Percentiles rank a stretch among this genome's conserved stretches.
Conservation (phyloP, 2,329 filamentous ascomycete genomes). For the Paecilomyces niveus region DNA sequence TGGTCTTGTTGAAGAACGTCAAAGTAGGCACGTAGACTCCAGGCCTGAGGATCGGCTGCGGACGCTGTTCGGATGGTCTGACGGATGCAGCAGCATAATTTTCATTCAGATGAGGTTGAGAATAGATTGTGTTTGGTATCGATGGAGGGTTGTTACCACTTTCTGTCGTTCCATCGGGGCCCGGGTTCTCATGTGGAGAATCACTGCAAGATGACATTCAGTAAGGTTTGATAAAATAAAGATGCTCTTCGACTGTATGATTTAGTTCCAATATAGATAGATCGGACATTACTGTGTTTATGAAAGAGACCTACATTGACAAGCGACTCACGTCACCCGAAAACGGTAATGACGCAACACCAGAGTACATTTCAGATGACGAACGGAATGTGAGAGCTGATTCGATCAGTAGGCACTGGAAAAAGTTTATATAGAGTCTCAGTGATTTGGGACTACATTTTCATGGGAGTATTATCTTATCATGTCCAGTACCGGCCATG, state of each 20-base stretch:
- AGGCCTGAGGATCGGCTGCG: constrained; percentile 5
- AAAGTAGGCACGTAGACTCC: constrained; percentile 62
- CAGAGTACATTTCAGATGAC: neutral
- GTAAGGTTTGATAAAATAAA: neutral
- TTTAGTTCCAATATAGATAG: neutral
- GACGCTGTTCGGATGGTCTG: neutral
- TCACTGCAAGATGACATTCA: neutral
- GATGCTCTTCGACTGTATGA: neutral
- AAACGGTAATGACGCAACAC: neutral
- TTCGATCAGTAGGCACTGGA: neutral
- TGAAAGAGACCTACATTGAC: neutral
- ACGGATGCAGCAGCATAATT: neutral
- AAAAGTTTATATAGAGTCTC: neutral
- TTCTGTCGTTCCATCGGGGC: neutral
- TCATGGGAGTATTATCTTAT: neutral
- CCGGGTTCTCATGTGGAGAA: neutral
- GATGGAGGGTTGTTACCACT: neutral
- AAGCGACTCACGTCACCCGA: neutral
- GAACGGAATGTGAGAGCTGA: neutral
- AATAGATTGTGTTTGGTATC: neutral
- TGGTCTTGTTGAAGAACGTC: constrained; percentile 57
- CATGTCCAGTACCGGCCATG: too few relatives aligned
- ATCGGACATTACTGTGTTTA: neutral
- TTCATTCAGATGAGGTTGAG: neutral
- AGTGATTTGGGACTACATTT: neutral